These are phyloP conservation scores for Eurotiales sp. DNA, from an alignment of 2,329 filamentous ascomycete genomes.

Conservation along the genomic window DNA sequence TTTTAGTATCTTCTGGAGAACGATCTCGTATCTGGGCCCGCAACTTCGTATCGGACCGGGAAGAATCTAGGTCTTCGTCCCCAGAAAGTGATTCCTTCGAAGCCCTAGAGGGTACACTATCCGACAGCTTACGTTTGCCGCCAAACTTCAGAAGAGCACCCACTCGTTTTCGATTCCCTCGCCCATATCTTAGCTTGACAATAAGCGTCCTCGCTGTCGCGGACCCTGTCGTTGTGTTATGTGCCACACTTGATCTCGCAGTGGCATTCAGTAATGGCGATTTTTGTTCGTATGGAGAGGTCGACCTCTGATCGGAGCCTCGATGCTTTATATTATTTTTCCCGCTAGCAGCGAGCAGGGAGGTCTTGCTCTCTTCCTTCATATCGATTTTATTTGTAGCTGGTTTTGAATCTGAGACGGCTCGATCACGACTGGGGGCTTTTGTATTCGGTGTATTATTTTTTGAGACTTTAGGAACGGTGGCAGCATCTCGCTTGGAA, in stretches of 20 bases:
- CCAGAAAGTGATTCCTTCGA: conserved; percentile 7
- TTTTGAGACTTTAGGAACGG: conserved; percentile 19
- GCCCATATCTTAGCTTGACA: conserved; percentile 52
- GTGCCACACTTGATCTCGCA: conserved; percentile 16
- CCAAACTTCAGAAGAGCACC: conserved; percentile 44
- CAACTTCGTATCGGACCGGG: background rate
- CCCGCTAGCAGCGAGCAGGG: conserved; percentile 11
- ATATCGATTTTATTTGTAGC: conserved; percentile 16
- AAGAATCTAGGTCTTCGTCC: conserved; percentile 7
- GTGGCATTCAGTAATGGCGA: conserved; percentile 3
- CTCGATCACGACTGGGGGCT: conserved; percentile 16
- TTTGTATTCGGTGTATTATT: conserved; percentile 16
- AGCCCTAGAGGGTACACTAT: background rate
- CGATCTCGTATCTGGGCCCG: conserved; percentile 11
- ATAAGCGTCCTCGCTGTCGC: conserved; percentile 30
- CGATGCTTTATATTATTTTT: conserved; percentile 11
- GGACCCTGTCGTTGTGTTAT: background rate
- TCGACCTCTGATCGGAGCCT: background rate
- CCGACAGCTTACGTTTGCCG: conserved; percentile 31
- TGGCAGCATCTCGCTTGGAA: conserved; percentile 18
- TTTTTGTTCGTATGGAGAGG: conserved; percentile 14
- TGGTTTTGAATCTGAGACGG: conserved; percentile 19
- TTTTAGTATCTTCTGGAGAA: conserved; percentile 1
- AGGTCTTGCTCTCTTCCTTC: conserved; percentile 15
- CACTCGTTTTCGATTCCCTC: conserved; percentile 46